phyloP scores from a whole-genome alignment of 305 asterid genomes.

The Solanum hybrid region DNA sequence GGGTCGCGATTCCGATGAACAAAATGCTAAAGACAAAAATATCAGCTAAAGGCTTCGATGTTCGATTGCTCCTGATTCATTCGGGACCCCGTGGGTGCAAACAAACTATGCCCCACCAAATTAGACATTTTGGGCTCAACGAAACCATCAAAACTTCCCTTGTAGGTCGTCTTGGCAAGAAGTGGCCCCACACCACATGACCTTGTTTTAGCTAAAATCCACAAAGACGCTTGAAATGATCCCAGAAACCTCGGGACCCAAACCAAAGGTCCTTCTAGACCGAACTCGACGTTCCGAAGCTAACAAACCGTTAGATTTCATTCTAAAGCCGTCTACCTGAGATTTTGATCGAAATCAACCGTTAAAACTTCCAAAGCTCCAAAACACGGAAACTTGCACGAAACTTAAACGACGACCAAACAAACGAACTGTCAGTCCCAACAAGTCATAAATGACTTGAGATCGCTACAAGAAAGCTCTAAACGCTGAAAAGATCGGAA shows the following conservation, averaged over 20 bases:
- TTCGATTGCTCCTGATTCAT: background rate
- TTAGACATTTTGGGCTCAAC: background rate
- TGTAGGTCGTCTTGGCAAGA: background rate
- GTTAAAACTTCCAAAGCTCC: background rate
- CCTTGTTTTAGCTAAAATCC: background rate
- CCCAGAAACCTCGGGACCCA: background rate
- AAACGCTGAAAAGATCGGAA: background rate
- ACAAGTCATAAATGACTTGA: background rate
- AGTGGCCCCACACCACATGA: background rate
- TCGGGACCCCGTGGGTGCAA: background rate
- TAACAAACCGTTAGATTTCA: background rate
- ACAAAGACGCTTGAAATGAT: background rate
- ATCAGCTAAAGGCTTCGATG: background rate
- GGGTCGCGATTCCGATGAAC: background rate
- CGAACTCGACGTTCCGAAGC: background rate
- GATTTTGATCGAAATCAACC: background rate
- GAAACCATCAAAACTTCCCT: background rate
- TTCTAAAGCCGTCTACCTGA: background rate
- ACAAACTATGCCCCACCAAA: background rate
- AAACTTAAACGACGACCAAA: background rate
- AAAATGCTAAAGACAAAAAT: background rate
- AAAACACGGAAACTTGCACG: background rate
- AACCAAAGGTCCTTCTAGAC: background rate
- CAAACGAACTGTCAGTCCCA: background rate
- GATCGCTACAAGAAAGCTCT: background rate